Conservation (phyloP, 1,284 basidiomycete species). For the Athelia psychrophila region DNA sequence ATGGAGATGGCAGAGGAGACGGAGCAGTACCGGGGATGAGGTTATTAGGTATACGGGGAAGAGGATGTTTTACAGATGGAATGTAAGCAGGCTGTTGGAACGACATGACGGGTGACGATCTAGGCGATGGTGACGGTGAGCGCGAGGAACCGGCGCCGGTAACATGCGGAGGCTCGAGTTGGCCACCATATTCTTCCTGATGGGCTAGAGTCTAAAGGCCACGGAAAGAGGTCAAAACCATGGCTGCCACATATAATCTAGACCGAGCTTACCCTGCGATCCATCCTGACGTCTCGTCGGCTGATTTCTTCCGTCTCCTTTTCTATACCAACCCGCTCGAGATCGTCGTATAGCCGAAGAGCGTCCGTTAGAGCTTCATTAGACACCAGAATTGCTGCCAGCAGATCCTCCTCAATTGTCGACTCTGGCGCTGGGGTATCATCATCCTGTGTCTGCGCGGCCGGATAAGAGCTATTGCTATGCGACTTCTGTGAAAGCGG, state of each 20-base stretch:
- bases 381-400: slow-evolving; percentile 49
- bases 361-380: slow-evolving; percentile 49
- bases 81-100: slow-evolving; percentile 33
- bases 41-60: slow-evolving; percentile 33
- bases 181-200: slow-evolving; percentile 25
- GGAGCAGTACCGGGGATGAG: slow-evolving; percentile 16
- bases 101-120: slow-evolving; percentile 28
- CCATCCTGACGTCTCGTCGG: slow-evolving; percentile 52
- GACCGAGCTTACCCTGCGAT: slow-evolving; percentile 45
- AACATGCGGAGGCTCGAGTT: slow-evolving; percentile 18
- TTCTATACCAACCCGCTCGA: slow-evolving; percentile 64
- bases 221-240: too few species aligned
- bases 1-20: slow-evolving; percentile 17
- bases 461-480: slow-evolving; percentile 11
- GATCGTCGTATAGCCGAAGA: slow-evolving; percentile 57
- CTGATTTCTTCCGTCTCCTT: slow-evolving; percentile 61
- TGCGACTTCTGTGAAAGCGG: slow-evolving; percentile 10
- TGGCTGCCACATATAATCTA: neutral
- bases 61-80: slow-evolving; percentile 28
- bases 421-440: slow-evolving; percentile 34
- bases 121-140: slow-evolving; percentile 34
- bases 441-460: slow-evolving; percentile 7
- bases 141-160: slow-evolving; percentile 35
- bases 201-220: slow-evolving; percentile 27
- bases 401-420: slow-evolving; percentile 50